Conservation (phyloP, 2,329 filamentous ascomycete genomes). For the Neopestalotiopsis clavispora region DNA sequence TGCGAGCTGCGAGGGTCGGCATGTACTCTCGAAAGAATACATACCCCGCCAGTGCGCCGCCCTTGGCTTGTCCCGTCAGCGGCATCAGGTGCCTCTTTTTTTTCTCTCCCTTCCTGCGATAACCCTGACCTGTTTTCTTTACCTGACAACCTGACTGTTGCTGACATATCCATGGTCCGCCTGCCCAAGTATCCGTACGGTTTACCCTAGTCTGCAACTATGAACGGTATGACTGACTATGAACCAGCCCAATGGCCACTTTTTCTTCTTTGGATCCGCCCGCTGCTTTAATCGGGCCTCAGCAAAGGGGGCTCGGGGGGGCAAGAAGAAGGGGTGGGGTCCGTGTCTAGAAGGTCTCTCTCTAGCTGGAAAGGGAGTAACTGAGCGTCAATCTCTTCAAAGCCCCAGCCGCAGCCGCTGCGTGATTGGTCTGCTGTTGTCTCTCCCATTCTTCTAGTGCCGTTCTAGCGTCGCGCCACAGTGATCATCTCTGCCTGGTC, state of each 20-base stretch:
- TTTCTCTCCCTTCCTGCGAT: neutral
- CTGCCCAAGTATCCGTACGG: neutral
- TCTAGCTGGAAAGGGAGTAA: conserved; percentile 2
- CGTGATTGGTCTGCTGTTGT: conserved; percentile 29
- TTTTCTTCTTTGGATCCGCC: conserved; percentile 7
- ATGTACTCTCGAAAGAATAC: neutral
- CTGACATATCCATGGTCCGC: neutral
- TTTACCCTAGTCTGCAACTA: too few species aligned
- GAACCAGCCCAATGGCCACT: neutral
- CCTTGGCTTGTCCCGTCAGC: conserved; percentile 4
- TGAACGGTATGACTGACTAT: neutral
- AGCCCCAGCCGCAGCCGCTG: neutral
- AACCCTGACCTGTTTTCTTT: neutral
- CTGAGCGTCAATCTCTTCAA: conserved; percentile 18
- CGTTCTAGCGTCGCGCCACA: conserved; percentile 40
- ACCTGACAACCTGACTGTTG: neutral
- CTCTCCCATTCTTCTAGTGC: conserved; percentile 40
- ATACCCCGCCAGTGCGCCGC: conserved; percentile 8
- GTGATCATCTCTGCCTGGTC: conserved; percentile 16
- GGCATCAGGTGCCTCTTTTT: conserved; percentile 13
- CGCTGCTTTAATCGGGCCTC: conserved; percentile 19
- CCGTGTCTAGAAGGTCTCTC: neutral
- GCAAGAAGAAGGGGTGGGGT: neutral
- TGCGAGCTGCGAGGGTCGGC: neutral
- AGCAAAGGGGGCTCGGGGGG: neutral